Evolutionary conservation across 768 basidiomycete species (phyloP), one percentile per base, ranked within the genome.

Genomic region (Chalciporus chontae): DNA sequence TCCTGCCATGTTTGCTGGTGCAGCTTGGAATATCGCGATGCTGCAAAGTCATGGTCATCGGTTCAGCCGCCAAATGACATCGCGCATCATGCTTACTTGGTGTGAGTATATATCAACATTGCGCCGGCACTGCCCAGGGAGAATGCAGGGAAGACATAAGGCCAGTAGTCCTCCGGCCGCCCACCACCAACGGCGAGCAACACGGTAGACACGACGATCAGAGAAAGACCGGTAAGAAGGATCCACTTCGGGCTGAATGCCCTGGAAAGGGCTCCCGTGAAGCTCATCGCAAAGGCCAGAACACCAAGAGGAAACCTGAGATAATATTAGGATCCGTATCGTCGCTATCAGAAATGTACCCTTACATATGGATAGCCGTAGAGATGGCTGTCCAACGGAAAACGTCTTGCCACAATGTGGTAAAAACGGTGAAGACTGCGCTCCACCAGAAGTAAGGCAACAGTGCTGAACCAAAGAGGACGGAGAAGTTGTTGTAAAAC

Each of bases 11-110:
- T 69, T 67, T 8, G 74, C 50, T 5, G 79, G 79, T 5, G 71
- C 73, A 32, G 71, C 71, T 50, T 69, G 72, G 63, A 82, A 73
- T 36, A 81, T 70, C 13, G 77, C 77, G 40, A 81, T 75, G 55
- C 76, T 80, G 45, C 3, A 15, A 40, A 47, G 42, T 2, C 21
- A 29, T 41, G 8, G 39, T 34, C 27, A 21, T 55, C 13, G 47
- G 32, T 10, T 45, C 13, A 14, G 19, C 43, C 3, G 17, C 18
- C 21, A 47, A 19, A 21, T 6, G 8, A 3, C 37, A 31, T n/a
- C 5, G 19, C 21, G 17, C 1, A 23, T 24, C 13, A 15, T 15
- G 63, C 77, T 60, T 59, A 77, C 78, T 77, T 80, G 3, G 76
- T 69, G 44, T 76, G 77, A 14, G 69, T 73, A 52, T 70, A 81